Conservation (phyloP, 805 yeast species). For the Spathaspora hagerdaliae region DNA sequence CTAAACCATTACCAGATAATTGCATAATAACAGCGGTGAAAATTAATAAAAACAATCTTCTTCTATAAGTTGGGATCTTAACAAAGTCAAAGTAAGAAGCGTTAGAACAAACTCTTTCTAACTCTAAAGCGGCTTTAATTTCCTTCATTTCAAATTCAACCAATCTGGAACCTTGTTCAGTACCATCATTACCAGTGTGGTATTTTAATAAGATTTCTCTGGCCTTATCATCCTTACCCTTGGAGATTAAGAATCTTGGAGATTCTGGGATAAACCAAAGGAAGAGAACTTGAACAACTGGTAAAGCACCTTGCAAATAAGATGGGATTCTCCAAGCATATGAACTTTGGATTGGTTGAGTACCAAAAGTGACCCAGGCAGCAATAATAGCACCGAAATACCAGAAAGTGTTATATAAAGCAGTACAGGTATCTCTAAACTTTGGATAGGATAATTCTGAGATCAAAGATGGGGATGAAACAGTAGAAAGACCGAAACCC, state of each 20-base stretch:
- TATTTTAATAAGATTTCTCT: constrained; percentile 32
- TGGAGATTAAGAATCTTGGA: constrained; percentile 42
- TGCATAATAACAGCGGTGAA: constrained; percentile 38
- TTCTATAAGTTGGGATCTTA: constrained; percentile 35
- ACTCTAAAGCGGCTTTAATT: constrained; percentile 35
- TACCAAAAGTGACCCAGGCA: constrained; percentile 49
- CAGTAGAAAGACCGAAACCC: constrained; percentile 38
- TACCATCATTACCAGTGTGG: constrained; percentile 36
- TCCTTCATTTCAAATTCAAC: constrained; percentile 38
- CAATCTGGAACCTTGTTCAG: constrained; percentile 21
- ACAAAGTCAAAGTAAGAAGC: constrained; percentile 38
- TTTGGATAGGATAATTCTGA: constrained; percentile 49
- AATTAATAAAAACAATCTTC: constrained; percentile 35
- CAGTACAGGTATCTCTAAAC: constrained; percentile 38
- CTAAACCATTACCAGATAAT: constrained; percentile 49
- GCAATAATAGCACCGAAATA: constrained; percentile 52
- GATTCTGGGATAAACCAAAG: constrained; percentile 45
- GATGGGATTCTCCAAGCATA: constrained; percentile 57
- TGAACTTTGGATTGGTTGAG: constrained; percentile 22
- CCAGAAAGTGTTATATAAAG: constrained; percentile 51
- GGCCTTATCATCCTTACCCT: constrained; percentile 42
- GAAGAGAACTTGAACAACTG: constrained; percentile 35
- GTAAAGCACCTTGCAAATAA: constrained; percentile 46
- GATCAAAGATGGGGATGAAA: constrained; percentile 46
- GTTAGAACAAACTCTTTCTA: constrained; percentile 30